Conservation (phyloP, 371 early-diverging fungal genomes). For the Mucor lusitanicus region DNA sequence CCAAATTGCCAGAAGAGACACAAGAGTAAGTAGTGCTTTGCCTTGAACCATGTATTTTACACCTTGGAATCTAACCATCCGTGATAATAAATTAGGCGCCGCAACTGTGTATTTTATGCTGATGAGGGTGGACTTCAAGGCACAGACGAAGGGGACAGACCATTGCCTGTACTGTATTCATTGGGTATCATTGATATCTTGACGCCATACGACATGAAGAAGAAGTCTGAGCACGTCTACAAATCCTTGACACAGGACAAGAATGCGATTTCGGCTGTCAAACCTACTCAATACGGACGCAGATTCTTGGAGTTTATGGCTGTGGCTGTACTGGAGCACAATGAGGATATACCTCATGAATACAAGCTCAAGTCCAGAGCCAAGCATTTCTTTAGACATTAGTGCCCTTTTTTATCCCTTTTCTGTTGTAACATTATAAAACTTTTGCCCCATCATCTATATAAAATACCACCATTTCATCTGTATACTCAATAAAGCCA, state of each 20-base stretch:
- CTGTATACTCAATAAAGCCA: background rate
- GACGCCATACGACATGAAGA: constrained; percentile 91
- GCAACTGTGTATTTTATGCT: constrained; percentile 80
- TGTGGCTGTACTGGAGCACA: constrained; percentile 38
- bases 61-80: no score
- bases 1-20: constrained; percentile 55
- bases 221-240: constrained; percentile 88
- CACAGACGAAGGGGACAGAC: constrained; percentile 73
- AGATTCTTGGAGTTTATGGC: constrained; percentile 92
- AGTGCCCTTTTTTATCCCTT: background rate
- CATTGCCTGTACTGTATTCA: constrained; percentile 81
- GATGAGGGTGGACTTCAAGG: constrained; percentile 92
- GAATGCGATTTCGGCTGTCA: constrained; percentile 88
- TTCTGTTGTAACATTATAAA: background rate
- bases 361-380: constrained; percentile 19
- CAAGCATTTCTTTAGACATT: constrained; percentile 10
- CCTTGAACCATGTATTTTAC: no score
- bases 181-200: constrained; percentile 97
- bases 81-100: no score
- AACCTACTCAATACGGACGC: constrained; percentile 83
- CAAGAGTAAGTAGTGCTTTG: constrained; percentile 53
- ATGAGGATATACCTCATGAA: constrained; percentile 47
- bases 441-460: background rate
- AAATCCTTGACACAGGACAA: constrained; percentile 81
- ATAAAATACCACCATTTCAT: background rate